Conservation (phyloP, 139 green algal genomes). For the Closterium sp. region DNA sequence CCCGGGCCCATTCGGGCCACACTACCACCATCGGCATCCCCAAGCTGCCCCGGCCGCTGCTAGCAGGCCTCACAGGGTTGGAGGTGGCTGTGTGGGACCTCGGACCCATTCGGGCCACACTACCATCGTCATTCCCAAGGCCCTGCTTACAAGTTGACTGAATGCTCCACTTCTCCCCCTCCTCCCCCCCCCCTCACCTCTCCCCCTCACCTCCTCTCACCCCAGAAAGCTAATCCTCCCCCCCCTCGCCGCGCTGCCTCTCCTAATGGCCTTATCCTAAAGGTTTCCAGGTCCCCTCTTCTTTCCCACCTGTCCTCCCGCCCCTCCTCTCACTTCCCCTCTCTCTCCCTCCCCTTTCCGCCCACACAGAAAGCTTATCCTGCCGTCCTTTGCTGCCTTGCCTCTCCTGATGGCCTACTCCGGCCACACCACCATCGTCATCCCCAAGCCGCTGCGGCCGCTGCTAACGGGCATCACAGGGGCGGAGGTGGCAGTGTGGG, state of each 20-base stretch:
- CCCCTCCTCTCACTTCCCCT: not conserved
- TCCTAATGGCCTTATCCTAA: not conserved
- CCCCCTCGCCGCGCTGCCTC: not conserved
- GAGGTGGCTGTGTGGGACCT: no score
- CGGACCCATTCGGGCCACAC: no score
- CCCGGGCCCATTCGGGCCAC: not conserved
- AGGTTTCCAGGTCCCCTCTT: not conserved
- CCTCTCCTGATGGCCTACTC: conserved; percentile 89
- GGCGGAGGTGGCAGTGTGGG: not conserved
- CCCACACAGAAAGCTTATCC: conserved; percentile 78
- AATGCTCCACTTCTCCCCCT: no score
- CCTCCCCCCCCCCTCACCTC: no score
- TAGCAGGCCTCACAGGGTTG: no score
- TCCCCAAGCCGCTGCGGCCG: conserved; percentile 75
- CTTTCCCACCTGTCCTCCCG: conserved; percentile 5
- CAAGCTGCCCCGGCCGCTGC: no score
- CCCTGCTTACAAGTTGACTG: no score
- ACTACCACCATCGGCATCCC: not conserved
- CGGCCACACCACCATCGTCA: conserved; percentile 69
- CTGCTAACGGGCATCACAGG: not conserved
- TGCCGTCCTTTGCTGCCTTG: conserved; percentile 83
- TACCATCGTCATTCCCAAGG: no score
- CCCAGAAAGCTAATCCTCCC: not conserved
- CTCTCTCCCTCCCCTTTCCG: conserved; percentile 3
- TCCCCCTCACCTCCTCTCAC: not conserved